Conservation (phyloP, 768 basidiomycete genomes). For the Sporobolomyces roseus region DNA sequence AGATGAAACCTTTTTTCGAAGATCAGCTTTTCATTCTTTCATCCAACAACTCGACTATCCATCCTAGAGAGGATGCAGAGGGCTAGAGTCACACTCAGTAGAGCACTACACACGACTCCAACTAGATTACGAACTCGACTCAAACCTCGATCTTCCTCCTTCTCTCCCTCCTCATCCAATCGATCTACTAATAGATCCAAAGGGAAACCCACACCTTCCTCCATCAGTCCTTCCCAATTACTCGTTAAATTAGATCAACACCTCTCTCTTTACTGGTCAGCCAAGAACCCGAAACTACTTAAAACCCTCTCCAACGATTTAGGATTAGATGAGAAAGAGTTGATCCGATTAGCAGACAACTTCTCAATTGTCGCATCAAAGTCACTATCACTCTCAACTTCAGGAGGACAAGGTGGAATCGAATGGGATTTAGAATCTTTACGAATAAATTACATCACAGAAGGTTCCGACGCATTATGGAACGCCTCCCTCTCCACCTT, state of each 20-base stretch:
- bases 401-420: neutral
- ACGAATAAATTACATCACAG: slow-evolving; percentile 2
- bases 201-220: neutral
- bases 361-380: neutral
- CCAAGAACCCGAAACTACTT: neutral
- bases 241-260: slow-evolving; percentile 20
- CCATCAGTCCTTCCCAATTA: slow-evolving; percentile 8
- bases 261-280: slow-evolving; percentile 11
- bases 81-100: neutral
- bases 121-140: neutral
- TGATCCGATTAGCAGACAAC: neutral
- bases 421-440: slow-evolving; percentile 18
- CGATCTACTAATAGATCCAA: neutral
- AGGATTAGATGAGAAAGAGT: neutral
- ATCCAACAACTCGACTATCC: too few species aligned
- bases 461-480: slow-evolving; percentile 22
- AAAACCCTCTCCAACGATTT: slow-evolving; percentile 19
- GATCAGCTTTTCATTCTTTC: too few species aligned
- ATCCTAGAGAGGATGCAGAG: too few species aligned
- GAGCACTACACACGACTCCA: neutral
- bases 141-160: neutral
- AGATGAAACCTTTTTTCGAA: neutral
- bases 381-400: neutral
- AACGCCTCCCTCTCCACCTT: slow-evolving; percentile 22
- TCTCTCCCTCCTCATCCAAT: neutral